Evolutionary conservation across 805 yeast species (phyloP).

Genomic region (Saccharomycopsis lassenensis): DNA sequence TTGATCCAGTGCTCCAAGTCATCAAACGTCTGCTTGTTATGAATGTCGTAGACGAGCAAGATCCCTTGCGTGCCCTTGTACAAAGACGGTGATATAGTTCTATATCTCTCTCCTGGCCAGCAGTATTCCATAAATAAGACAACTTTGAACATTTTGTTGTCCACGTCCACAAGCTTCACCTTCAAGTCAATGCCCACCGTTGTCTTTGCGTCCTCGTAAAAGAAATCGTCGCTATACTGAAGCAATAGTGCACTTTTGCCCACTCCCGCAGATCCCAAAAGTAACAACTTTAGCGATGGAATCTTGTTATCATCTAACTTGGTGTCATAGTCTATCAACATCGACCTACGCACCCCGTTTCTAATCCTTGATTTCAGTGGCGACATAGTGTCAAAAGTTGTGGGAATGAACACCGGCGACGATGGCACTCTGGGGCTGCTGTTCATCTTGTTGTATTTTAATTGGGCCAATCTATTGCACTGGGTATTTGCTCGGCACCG

Average conservation of each 20-base stretch:
- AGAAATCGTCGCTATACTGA: slow-evolving; percentile 29
- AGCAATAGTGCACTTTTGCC: slow-evolving; percentile 38
- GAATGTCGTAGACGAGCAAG: slow-evolving; percentile 33
- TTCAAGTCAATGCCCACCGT: slow-evolving; percentile 40
- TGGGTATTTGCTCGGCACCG: background rate
- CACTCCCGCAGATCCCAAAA: slow-evolving; percentile 37
- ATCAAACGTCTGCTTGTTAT: slow-evolving; percentile 28
- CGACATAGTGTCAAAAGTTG: slow-evolving; percentile 11
- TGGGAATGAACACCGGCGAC: slow-evolving; percentile 12
- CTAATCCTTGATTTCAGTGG: slow-evolving; percentile 7
- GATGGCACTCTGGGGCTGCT: slow-evolving; percentile 2
- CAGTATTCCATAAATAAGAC: too few relatives aligned
- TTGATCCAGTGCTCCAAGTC: slow-evolving; percentile 32
- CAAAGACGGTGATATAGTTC: slow-evolving; percentile 34
- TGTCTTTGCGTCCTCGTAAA: slow-evolving; percentile 28
- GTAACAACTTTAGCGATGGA: slow-evolving; percentile 24
- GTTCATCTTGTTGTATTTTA: background rate
- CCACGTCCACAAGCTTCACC: slow-evolving; percentile 33
- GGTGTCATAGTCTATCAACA: slow-evolving; percentile 16
- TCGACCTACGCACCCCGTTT: slow-evolving; percentile 11
- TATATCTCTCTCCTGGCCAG: slow-evolving; percentile 42
- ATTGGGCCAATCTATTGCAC: background rate
- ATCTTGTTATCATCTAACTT: slow-evolving; percentile 16
- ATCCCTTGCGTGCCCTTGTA: slow-evolving; percentile 39
- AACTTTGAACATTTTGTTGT: slow-evolving; percentile 32